Base-by-base conservation (phyloP, 352 stramenopile genomes). In the Pythium guiyangense region DNA sequence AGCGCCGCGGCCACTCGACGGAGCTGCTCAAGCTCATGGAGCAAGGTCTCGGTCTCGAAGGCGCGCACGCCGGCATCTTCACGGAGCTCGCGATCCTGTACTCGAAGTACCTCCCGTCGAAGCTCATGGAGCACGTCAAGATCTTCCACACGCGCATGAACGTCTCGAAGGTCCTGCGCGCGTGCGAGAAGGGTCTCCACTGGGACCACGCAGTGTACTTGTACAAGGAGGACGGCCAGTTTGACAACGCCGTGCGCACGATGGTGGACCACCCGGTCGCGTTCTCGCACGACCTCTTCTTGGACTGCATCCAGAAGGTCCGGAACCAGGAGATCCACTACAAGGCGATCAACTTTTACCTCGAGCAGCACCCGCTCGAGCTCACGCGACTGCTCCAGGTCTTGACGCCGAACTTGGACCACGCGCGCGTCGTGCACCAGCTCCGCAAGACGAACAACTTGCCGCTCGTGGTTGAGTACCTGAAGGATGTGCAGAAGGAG, bases 71-170 rank as follows among this genome's bases (percentile, higher is more conserved):
- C 63, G 97, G 97, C 51, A 98, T 99, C 60, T 99, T 99, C 72
- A 99, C 98, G 27, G 97, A 99, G 79, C 84, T 99, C 47, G 97
- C 93, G 43, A 97, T 99, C 47, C 72, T 99, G 50, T 99, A 99
- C 87, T 98, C 97, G 22, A 99, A 99, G 81, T 98, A 99, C 84
- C 74, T 97, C 52, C 96, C 97, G 27, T 88, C 97, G 22, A 99
- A 99, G 84, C 80, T 99, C 22, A 99, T 99, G 97, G 97, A 99
- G 67, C 97, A 99, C 77, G 94, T 99, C 77, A 99, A 99, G 81
- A 98, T 99, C 50, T 99, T 99, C 86, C 98, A 98, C 82, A 97
- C 79, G 59, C 97, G 98, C 59, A 98, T 99, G 82, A 99, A 99
- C 77, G 89, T 99, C 48, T 97, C 94, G 56, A 99, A 99, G 84